Evolutionary conservation across 352 stramenopile genomes (phyloP).

Genomic region (Blastocystis hominis): DNA sequence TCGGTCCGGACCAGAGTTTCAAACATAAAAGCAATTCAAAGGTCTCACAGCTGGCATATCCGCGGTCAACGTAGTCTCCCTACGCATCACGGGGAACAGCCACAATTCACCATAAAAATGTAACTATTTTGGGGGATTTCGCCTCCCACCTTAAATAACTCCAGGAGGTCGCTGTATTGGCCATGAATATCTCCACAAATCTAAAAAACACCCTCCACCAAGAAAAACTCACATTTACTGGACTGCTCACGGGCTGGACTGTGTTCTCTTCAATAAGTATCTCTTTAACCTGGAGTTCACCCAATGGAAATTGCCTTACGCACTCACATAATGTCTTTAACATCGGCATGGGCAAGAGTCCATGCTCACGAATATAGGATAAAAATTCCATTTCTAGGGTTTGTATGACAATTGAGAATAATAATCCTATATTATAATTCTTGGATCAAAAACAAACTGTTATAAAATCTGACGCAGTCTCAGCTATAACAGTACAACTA

Average conservation of each 20-base stretch:
- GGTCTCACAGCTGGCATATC: constrained; percentile 78
- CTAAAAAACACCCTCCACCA: not conserved
- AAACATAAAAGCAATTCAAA: constrained; percentile 77
- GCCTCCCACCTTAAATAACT: constrained; percentile 65
- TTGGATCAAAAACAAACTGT: not conserved
- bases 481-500: not conserved
- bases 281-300: constrained; percentile 33
- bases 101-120: constrained; percentile 66
- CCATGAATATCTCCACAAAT: constrained; percentile 67
- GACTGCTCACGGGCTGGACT: constrained; percentile 76
- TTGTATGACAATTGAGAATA: not conserved
- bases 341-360: constrained; percentile 40
- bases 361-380: constrained; percentile 52
- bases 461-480: not conserved
- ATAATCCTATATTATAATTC: not conserved
- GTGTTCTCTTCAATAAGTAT: constrained; percentile 58
- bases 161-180: constrained; percentile 68
- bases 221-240: constrained; percentile 68
- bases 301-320: not conserved
- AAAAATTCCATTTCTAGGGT: constrained; percentile 50
- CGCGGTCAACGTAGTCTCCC: constrained; percentile 80
- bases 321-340: constrained; percentile 49
- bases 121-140: constrained; percentile 66
- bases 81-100: not conserved
- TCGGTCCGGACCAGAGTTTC: constrained; percentile 64